These are phyloP conservation scores for Stagonosporopsis vannaccii DNA, from an alignment of 2,329 filamentous ascomycete species.

Conservation along the genomic window DNA sequence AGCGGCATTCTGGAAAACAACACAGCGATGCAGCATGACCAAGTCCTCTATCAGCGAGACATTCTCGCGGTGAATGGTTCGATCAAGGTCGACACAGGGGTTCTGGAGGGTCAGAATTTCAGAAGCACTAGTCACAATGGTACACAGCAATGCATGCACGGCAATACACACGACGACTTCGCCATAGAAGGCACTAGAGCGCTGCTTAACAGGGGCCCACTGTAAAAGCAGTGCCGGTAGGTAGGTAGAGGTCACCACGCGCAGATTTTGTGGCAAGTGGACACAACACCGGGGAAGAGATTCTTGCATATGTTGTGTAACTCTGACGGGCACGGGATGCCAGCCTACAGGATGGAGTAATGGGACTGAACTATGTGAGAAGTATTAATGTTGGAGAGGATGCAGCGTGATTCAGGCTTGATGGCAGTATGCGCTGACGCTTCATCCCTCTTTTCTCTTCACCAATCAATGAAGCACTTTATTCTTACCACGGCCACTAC, in stretches of 20 bases:
- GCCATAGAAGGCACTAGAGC: conserved; percentile 31
- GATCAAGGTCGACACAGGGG: conserved; percentile 54
- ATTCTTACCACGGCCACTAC: neutral
- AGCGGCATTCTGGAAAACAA: conserved; percentile 50
- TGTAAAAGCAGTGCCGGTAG: neutral
- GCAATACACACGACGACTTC: conserved; percentile 28
- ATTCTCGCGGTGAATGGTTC: conserved; percentile 64
- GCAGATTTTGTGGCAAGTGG: neutral
- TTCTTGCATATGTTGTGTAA: conserved; percentile 22
- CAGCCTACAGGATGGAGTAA: conserved; percentile 6
- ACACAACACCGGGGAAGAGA: neutral
- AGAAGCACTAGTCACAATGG: neutral
- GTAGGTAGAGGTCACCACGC: neutral
- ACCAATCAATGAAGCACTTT: neutral
- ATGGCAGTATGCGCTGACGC: neutral
- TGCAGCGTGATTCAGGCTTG: neutral
- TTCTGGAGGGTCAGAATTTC: neutral
- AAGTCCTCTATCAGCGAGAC: conserved; percentile 64
- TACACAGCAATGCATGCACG: conserved; percentile 4
- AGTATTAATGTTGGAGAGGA: neutral
- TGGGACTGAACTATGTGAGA: neutral
- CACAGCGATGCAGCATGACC: conserved; percentile 13
- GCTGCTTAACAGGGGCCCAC: conserved; percentile 43
- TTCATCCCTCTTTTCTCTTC: neutral
- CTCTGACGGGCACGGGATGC: conserved; percentile 19